A percentile compares a stretch with the other conserved stretches of the same genome.
Evolutionary conservation across 2,329 filamentous ascomycete genomes (phyloP).

Genomic region (Sarocladiaceae sp.): DNA sequence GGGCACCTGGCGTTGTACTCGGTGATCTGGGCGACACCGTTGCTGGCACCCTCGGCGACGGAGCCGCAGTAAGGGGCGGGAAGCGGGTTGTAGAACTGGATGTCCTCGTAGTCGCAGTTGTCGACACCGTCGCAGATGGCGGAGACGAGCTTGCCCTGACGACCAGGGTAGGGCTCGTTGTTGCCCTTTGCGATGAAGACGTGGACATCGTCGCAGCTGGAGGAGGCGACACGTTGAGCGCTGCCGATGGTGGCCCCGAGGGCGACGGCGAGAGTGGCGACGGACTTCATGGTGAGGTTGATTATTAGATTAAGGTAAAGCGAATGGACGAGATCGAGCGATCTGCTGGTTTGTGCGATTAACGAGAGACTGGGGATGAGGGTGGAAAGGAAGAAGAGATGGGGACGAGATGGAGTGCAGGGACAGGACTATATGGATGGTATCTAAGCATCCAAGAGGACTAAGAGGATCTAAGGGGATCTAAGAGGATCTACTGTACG

Average conservation of each 20-base stretch:
- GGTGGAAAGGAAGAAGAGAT: no score
- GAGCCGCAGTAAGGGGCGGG: conserved; percentile 27
- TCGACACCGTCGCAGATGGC: conserved; percentile 13
- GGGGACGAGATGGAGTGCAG: no score
- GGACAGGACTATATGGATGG: no score
- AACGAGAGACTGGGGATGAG: no score
- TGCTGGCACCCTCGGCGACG: conserved; percentile 27
- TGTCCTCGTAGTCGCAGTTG: conserved; percentile 9
- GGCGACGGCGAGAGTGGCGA: conserved; percentile 2
- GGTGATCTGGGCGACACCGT: conserved; percentile 30
- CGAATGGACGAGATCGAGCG: no score
- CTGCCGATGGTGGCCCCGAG: not conserved
- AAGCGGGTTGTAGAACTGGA: conserved; percentile 13
- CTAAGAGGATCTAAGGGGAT: no score
- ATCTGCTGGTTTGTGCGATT: no score
- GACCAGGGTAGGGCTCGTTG: conserved; percentile 24
- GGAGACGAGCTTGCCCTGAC: conserved; percentile 19
- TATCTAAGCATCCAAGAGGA: no score
- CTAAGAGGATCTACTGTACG: no score
- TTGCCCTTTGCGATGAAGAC: conserved; percentile 23
- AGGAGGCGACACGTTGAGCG: not conserved
- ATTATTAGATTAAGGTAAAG: not conserved
- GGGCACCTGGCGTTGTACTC: conserved; percentile 33
- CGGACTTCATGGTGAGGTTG: not conserved
- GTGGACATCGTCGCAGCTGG: conserved; percentile 21